Base-by-base conservation (phyloP, 2,329 filamentous ascomycete genomes). In the Endoconidiophora polonica region DNA sequence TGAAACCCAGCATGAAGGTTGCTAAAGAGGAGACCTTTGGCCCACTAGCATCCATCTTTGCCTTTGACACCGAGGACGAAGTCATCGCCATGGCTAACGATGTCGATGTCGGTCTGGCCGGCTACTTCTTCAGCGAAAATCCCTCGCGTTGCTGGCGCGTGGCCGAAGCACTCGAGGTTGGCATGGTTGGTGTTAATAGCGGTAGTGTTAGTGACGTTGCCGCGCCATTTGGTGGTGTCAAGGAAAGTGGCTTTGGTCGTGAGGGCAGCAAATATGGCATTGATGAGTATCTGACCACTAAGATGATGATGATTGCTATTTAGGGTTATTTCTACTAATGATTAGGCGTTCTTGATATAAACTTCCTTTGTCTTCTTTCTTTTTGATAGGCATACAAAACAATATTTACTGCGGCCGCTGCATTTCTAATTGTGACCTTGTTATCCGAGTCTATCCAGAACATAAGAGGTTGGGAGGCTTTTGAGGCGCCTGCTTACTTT, bases 191-290 rank as follows among this genome's bases (percentile, higher is more conserved):
- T 10, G 51, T 65, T 49, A 63, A 63, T 48, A 49, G 38, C 20
- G 36, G 2, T 12, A 7, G 44, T 42, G 46, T 78, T 55, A 76
- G 72, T 2, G 75, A 78, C 53, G 65, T 69, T 10, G 73, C 73
- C 0, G 63, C 72, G 48, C 75, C 75, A 0, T 91, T 91, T 59
- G 85, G 85, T 16, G 85, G 85, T 56, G 80, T 91, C 43, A 91
- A 91, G 67, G 72, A 86, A 66, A 85, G 79, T 58, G 85, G 85
- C 1, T 87, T 87, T 58, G 85, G 85, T 2, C 70, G 83, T 43
- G 86, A 91, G 63, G 85, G 85, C 5, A 82, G 80, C 56, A 74
- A 78, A 62, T 84, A 87, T 53, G 84, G 84, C 14, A 78, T 86
- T 54, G 76, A 79, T n/a, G 85, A 90, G 65, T 90, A 86, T 61